Conservation (phyloP, 257 asterid genomes). For the Capsicum rhomboideum region DNA sequence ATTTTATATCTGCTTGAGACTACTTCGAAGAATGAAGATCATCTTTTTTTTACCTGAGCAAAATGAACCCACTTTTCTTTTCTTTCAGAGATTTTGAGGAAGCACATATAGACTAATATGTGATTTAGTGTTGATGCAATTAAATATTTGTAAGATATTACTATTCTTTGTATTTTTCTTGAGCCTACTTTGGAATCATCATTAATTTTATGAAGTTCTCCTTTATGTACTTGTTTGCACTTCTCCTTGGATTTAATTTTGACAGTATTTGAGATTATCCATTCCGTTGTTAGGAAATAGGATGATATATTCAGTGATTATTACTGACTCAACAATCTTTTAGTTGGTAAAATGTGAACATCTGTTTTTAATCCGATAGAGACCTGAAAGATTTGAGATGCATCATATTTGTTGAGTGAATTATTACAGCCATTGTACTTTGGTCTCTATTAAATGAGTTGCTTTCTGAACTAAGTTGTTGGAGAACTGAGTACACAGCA, state of each 20-base stretch:
- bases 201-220: not conserved
- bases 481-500: slow-evolving; percentile 62
- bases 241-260: not conserved
- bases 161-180: not conserved
- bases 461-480: slow-evolving; percentile 40
- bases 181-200: not conserved
- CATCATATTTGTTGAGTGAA: slow-evolving; percentile 71
- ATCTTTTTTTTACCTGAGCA: too few relatives aligned
- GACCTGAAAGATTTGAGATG: slow-evolving; percentile 61
- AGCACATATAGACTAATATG: too few relatives aligned
- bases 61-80: too few relatives aligned
- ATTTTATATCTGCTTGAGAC: not conserved
- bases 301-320: not conserved
- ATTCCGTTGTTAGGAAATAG: too few relatives aligned
- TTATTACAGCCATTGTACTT: slow-evolving; percentile 62
- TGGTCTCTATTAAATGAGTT: slow-evolving; percentile 48
- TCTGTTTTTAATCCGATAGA: slow-evolving; percentile 21
- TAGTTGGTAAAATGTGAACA: not conserved
- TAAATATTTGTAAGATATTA: too few relatives aligned
- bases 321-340: not conserved
- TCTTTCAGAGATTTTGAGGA: too few relatives aligned
- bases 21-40: too few relatives aligned
- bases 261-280: too few relatives aligned
- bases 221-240: not conserved
- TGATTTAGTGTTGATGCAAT: not conserved